Conservation (phyloP, 768 basidiomycete species). For the Neoboletus magnificus region DNA sequence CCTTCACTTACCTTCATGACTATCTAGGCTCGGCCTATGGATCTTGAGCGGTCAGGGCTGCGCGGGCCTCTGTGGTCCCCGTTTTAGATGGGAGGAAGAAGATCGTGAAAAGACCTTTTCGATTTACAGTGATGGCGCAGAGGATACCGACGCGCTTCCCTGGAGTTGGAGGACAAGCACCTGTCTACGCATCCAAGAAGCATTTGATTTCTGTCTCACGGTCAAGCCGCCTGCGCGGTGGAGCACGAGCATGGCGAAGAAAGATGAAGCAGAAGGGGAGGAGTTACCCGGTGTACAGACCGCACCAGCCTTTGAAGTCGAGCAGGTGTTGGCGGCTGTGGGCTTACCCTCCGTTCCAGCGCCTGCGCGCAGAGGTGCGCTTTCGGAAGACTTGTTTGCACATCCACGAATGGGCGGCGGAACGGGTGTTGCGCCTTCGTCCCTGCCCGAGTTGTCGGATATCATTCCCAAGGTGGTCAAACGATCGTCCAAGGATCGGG, state of each 20-base stretch:
- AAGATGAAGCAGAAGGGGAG: slow-evolving; percentile 24
- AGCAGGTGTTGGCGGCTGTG: slow-evolving; percentile 54
- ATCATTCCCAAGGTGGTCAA: slow-evolving; percentile 48
- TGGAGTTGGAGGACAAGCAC: slow-evolving; percentile 83
- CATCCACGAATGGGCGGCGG: slow-evolving; percentile 37
- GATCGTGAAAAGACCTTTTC: slow-evolving; percentile 59
- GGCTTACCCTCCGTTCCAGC: slow-evolving; percentile 49
- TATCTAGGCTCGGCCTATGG: slow-evolving; percentile 71
- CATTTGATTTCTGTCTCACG: slow-evolving; percentile 76
- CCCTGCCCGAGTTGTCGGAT: slow-evolving; percentile 32
- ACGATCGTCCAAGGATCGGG: slow-evolving; percentile 46
- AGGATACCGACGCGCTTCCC: slow-evolving; percentile 50
- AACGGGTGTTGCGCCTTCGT: slow-evolving; percentile 20
- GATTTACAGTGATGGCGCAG: slow-evolving; percentile 42
- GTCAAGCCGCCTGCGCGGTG: slow-evolving; percentile 36
- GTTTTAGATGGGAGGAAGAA: slow-evolving; percentile 82
- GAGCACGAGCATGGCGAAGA: slow-evolving; percentile 33
- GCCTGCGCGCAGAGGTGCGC: slow-evolving; percentile 53
- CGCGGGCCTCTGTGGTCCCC: slow-evolving; percentile 81
- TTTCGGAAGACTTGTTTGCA: slow-evolving; percentile 65
- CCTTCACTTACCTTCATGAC: not conserved
- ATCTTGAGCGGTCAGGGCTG: slow-evolving; percentile 70
- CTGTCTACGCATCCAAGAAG: slow-evolving; percentile 67
- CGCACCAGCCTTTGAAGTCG: slow-evolving; percentile 46
- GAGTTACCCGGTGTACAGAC: slow-evolving; percentile 29